Evolutionary conservation across 2,329 filamentous ascomycete species (phyloP), one percentile per base, ranked within the genome.

Genomic region (Talaromyces verruculosus): DNA sequence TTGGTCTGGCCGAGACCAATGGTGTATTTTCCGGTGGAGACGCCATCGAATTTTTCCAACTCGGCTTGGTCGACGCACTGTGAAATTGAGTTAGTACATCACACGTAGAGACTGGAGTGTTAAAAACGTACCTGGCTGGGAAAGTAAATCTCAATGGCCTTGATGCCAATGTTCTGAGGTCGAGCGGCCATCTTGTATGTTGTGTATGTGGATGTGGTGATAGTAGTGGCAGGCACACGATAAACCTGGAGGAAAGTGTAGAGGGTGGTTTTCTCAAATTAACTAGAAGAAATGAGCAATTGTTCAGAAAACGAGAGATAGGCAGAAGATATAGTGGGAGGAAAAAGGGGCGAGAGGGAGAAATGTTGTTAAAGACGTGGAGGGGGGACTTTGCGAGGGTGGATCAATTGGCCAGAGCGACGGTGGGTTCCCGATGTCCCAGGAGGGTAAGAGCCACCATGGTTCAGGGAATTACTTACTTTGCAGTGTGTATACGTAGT

Each of bases 71-170:
- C 90, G 74, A 95, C 91, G 81, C 92, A 95, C 91, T 94, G 68
- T 15, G 17, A 10, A 19, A 10, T 5, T 41, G 17, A 45, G 41
- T 53, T 17, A 30, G 39, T 7, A 43, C 35, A 13, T 22, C 35
- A n/a, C 3, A 58, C 15, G 25, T 2, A 22, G 15, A 58, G 55
- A 25, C 22, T 30, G 30, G 2, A 15, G 19, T 37, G 17, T 25
- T 17, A 22, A 19, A 3, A n/a, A 81, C 88, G 70, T 81, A 94
- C 91, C 88, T 94, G 91, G 79, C 85, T 91, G 71, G 91, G 91
- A 77, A 92, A 91, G 81, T 95, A 95, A 77, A 95, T 87, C 79
- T 95, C 91, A 80, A 95, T 91, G 89, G 91, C 91, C 84, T 95
- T 94, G 79, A 95, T 93, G 86, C 91, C 91, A 80, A 95, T 89